Percentiles rank a stretch among this genome's conserved stretches.
Conservation (phyloP, 129 eudicot genomes). For the Calendula officinalis region DNA sequence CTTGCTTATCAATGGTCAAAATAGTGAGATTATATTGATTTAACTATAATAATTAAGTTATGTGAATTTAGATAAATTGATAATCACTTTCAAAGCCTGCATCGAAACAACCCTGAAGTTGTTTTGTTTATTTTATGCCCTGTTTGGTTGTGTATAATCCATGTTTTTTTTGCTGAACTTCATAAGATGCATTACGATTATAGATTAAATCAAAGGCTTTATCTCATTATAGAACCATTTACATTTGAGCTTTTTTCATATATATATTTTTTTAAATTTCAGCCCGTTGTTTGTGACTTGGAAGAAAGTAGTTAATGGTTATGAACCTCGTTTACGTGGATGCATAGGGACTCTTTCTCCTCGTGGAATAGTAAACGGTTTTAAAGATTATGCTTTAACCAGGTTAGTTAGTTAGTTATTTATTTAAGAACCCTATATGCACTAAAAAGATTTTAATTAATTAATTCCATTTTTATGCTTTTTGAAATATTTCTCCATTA, state of each 20-base stretch:
- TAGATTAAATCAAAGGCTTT: neutral
- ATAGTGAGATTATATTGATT: neutral
- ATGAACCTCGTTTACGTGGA: constrained; percentile 92
- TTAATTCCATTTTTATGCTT: neutral
- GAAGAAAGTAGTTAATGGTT: constrained; percentile 88
- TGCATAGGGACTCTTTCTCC: constrained; percentile 93
- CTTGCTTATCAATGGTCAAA: neutral
- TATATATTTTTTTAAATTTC: constrained; percentile 24
- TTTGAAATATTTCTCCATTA: neutral
- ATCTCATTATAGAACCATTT: constrained; percentile 4
- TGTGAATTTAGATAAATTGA: neutral
- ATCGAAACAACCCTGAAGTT: neutral
- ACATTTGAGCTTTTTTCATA: constrained; percentile 1
- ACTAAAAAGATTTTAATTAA: neutral
- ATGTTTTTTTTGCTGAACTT: neutral
- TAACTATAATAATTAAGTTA: too few species aligned
- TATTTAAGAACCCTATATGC: neutral
- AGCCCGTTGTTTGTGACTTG: constrained; percentile 97
- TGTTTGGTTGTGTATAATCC: neutral
- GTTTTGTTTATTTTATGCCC: neutral
- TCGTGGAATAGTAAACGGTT: constrained; percentile 65
- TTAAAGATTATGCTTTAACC: constrained; percentile 85
- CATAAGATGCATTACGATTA: neutral
- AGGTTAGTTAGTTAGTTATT: constrained; percentile 38
- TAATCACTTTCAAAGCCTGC: neutral